Percentiles rank a stretch among this genome's conserved stretches.
Conservation (phyloP, 1,284 basidiomycete species). For the Puccinia coronata region DNA sequence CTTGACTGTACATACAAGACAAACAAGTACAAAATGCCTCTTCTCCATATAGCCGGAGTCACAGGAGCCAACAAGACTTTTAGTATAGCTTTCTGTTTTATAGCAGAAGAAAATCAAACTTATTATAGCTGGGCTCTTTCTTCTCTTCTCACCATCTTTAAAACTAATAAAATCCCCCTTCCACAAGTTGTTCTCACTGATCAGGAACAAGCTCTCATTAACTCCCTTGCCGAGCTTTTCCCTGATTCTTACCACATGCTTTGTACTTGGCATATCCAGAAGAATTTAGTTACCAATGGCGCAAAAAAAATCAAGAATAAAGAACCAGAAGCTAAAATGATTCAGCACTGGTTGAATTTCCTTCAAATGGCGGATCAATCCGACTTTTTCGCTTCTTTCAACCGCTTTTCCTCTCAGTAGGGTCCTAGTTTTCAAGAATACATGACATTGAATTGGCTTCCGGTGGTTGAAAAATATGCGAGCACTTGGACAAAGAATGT, state of each 20-base stretch:
- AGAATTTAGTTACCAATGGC: background rate
- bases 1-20: slow-evolving; percentile 3
- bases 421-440: background rate
- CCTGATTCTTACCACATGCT: background rate
- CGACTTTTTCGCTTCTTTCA: background rate
- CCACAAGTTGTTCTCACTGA: background rate
- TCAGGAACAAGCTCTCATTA: background rate
- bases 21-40: slow-evolving; percentile 2
- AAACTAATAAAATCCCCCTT: background rate
- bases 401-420: background rate
- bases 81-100: background rate
- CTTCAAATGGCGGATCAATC: background rate
- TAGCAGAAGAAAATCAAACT: background rate
- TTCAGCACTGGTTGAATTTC: background rate
- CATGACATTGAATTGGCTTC: background rate
- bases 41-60: slow-evolving; percentile 4
- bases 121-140: background rate
- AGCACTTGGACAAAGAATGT: background rate
- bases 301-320: background rate
- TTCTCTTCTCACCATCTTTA: background rate
- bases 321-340: background rate
- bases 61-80: background rate
- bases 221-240: background rate
- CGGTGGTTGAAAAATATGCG: background rate
- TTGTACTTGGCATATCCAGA: background rate